Base-by-base conservation (phyloP, 768 basidiomycete genomes). In the Hygrophoropsis aurantiaca region DNA sequence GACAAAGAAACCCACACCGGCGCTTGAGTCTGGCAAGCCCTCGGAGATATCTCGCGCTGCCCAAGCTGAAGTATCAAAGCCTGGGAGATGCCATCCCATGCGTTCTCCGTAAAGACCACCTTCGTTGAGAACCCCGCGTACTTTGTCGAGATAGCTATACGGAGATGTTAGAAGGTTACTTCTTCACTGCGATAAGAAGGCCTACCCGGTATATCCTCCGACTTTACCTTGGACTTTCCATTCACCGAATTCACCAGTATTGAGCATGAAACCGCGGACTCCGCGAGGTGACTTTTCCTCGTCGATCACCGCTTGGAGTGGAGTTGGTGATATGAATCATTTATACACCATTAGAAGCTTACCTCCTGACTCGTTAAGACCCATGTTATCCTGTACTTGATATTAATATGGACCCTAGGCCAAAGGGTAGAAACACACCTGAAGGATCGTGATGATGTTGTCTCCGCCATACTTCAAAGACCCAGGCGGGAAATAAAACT, bases 1-100 rank as follows among this genome's bases (percentile, higher is more conserved):
- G 18, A 86, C 76, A 59, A 90, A 92, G 70, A 92, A 91, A 6
- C 90, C 90, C 20, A 90, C 77, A 13, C 90, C 90, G 4, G 90
- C 79, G 13, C 62, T 50, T 7, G 68, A 68, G 34, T 69, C 61
- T 0, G 85, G 85, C 18, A 90, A 71, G 4, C 87, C 86, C 18
- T 71, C 56, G 3, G 76, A 67, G 11, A 88, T 71, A 20, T 82
- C 72, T 42, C 86, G 78, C 6, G 64, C 45, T 1, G 60, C 58
- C 88, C 90, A 92, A 2, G 63, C 64, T 1, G 80, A 77, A 5
- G 74, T 81, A 47, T 86, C 72, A 64, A 82, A 90, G 11, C 78
- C 81, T 8, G 86, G 86, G 9, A 87, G 74, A 62, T 88, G 86
- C 86, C 85, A 88, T 16, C 86, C 85, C 48, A 71, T 55, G 20